A percentile compares a stretch with the other conserved stretches of the same genome.
These are phyloP conservation scores for Nitzschia sp. DNA, from an alignment of 108 stramenopile species.

Conservation along the genomic window DNA sequence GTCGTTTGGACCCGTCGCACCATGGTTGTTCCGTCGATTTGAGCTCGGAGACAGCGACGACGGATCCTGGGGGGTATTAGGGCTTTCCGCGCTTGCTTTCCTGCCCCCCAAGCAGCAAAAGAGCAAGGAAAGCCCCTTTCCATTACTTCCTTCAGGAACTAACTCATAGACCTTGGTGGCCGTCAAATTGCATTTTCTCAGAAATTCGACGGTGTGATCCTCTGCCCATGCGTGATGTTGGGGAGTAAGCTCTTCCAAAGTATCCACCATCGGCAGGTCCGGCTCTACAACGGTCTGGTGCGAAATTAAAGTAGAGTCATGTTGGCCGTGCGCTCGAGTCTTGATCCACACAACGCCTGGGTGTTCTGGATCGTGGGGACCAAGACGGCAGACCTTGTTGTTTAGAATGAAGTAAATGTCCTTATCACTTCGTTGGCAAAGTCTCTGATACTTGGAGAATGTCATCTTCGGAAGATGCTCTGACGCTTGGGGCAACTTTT, in stretches of 20 bases:
- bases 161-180: constrained; percentile 18
- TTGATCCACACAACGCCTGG: constrained; percentile 23
- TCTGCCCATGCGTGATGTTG: constrained; percentile 32
- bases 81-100: background rate
- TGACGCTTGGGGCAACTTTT: constrained; percentile 7
- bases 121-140: background rate
- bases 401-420: constrained; percentile 28
- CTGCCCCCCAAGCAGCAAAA: background rate
- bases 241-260: constrained; percentile 22
- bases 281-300: constrained; percentile 28
- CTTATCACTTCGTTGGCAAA: constrained; percentile 9
- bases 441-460: constrained; percentile 11
- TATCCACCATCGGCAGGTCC: constrained; percentile 15
- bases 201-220: constrained; percentile 9
- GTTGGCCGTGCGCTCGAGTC: constrained; percentile 16
- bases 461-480: constrained; percentile 19
- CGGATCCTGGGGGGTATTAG: background rate
- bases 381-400: constrained; percentile 11
- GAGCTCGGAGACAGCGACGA: background rate
- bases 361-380: constrained; percentile 19
- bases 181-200: constrained; percentile 21
- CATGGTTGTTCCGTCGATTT: background rate
- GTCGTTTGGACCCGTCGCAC: background rate
- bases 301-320: constrained; percentile 16
- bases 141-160: background rate